Conservation (phyloP, 2,329 filamentous ascomycete species). For the Neocatenulostroma microsporum region DNA sequence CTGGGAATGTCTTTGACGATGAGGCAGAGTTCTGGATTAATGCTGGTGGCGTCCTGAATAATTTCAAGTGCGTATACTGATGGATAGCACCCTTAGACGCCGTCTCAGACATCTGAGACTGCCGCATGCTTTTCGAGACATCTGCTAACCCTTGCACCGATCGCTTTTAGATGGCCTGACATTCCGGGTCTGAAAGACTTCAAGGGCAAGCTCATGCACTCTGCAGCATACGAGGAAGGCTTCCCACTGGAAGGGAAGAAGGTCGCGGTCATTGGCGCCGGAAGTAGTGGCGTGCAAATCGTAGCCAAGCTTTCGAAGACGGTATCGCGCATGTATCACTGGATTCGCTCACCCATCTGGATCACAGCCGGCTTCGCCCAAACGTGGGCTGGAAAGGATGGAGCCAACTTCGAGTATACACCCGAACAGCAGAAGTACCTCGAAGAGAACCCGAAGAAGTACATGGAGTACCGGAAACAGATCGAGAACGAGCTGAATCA, state of each 20-base stretch:
- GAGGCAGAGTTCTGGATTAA: constrained; percentile 37
- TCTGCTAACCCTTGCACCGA: no score
- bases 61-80: no score
- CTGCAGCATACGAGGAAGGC: constrained; percentile 36
- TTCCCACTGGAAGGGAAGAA: constrained; percentile 32
- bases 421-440: constrained; percentile 35
- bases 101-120: no score
- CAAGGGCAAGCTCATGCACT: constrained; percentile 39
- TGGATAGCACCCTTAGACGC: no score
- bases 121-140: no score
- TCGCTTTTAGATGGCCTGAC: constrained; percentile 39
- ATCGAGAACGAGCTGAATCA: constrained; percentile 45
- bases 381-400: constrained; percentile 40
- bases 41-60: no score
- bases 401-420: constrained; percentile 42
- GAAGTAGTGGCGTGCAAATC: constrained; percentile 37
- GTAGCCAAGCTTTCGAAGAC: constrained; percentile 35
- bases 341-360: constrained; percentile 40
- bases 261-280: constrained; percentile 38
- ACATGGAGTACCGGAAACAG: constrained; percentile 42
- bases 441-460: constrained; percentile 35
- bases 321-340: constrained; percentile 34
- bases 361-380: constrained; percentile 44
- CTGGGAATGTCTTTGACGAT: constrained; percentile 27
- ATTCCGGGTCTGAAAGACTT: constrained; percentile 37